These are phyloP conservation scores for Crithidia fasciculata DNA, from an alignment of 208 protist species.

Conservation along the genomic window DNA sequence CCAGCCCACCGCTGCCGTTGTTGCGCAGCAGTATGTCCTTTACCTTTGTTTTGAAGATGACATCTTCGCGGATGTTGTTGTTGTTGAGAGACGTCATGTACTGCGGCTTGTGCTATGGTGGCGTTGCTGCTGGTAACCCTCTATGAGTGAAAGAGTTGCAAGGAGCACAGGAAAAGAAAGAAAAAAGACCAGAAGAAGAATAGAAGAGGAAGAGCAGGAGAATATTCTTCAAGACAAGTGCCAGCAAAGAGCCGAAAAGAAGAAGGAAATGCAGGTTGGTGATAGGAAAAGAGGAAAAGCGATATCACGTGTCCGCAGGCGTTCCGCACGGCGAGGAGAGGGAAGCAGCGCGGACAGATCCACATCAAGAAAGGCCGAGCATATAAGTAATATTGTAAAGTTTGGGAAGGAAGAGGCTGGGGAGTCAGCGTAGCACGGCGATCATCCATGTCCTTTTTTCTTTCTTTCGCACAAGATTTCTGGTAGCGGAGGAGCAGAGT, in stretches of 20 bases:
- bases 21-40: slow-evolving; percentile 59
- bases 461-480: too few species aligned
- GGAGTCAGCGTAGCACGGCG: too few species aligned
- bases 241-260: not conserved
- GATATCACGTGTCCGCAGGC: too few species aligned
- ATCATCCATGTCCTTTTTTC: too few species aligned
- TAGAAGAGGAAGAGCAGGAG: not conserved
- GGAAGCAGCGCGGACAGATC: too few species aligned
- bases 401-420: too few species aligned
- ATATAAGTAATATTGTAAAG: too few species aligned
- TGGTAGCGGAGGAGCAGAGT: too few species aligned
- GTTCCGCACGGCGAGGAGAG: too few species aligned
- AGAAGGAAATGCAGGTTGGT: too few species aligned
- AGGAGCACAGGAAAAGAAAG: not conserved
- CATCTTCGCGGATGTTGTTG: slow-evolving; percentile 81
- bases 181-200: not conserved
- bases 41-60: slow-evolving; percentile 69
- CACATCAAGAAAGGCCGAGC: too few species aligned
- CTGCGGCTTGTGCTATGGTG: not conserved
- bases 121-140: not conserved
- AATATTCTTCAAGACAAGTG: not conserved
- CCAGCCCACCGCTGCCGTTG: slow-evolving; percentile 46
- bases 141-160: not conserved
- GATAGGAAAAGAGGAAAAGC: too few species aligned
- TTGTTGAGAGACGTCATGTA: slow-evolving; percentile 59